A percentile compares a stretch with the other conserved stretches of the same genome.
These are phyloP conservation scores for Stemphylium vesicarium DNA, from an alignment of 2,329 filamentous ascomycete species.

Conservation along the genomic window DNA sequence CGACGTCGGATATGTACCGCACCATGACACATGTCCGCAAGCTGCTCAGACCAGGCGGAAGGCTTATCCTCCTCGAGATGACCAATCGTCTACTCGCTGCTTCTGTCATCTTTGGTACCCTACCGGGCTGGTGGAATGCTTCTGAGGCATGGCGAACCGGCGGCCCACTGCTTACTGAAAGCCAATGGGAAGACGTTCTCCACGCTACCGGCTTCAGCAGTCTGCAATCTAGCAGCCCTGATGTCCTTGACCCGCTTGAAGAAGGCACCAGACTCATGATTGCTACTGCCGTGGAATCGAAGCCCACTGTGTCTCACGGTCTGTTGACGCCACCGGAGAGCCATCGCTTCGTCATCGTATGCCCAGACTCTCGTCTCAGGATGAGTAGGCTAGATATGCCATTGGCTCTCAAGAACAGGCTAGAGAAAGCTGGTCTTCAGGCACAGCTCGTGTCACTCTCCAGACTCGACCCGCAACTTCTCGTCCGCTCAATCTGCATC, in stretches of 20 bases:
- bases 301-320: constrained; percentile 5
- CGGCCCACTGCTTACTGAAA: constrained; percentile 39
- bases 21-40: constrained; percentile 31
- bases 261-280: constrained; percentile 24
- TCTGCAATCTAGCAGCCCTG: constrained; percentile 20
- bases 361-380: constrained; percentile 10
- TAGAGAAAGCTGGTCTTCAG: constrained; percentile 11
- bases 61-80: constrained; percentile 54
- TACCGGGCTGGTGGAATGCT: constrained; percentile 36
- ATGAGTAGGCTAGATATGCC: constrained; percentile 16
- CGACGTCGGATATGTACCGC: constrained; percentile 24
- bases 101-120: constrained; percentile 29
- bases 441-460: constrained; percentile 9
- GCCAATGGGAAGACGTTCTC: constrained; percentile 45
- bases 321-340: constrained; percentile 8
- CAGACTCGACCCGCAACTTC: constrained; percentile 6
- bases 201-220: constrained; percentile 41
- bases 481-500: constrained; percentile 12
- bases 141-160: constrained; percentile 33
- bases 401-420: constrained; percentile 4
- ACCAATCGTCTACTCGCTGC: constrained; percentile 18
- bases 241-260: constrained; percentile 16
- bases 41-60: constrained; percentile 51
- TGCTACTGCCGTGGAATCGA: constrained; percentile 14
- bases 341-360: constrained; percentile 14